Conservation (phyloP, 2,329 filamentous ascomycete species). For the Pseudogymnoascus sp. region DNA sequence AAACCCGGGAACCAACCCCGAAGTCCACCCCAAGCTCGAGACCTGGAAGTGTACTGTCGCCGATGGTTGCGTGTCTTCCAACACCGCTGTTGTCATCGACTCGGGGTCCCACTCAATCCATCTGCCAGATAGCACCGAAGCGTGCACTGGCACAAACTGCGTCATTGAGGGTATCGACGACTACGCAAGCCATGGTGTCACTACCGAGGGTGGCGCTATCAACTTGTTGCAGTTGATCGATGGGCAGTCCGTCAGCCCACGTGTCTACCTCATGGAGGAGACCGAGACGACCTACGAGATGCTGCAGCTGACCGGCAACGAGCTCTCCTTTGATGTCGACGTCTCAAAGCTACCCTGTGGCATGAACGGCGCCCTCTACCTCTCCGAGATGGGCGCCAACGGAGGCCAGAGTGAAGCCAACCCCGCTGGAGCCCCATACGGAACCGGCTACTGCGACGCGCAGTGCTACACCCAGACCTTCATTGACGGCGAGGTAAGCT, state of each 20-base stretch:
- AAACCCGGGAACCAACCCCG: conserved; percentile 32
- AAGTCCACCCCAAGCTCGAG: conserved; percentile 43
- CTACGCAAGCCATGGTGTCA: conserved; percentile 38
- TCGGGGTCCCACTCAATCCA: conserved; percentile 39
- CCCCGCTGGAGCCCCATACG: conserved; percentile 38
- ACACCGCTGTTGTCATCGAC: conserved; percentile 45
- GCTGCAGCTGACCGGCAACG: conserved; percentile 35
- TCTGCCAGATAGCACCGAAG: conserved; percentile 34
- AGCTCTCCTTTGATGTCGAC: conserved; percentile 36
- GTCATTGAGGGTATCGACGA: conserved; percentile 42
- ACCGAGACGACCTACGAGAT: conserved; percentile 36
- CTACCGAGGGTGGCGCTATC: conserved; percentile 30
- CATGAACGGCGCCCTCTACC: conserved; percentile 41
- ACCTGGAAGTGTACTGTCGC: conserved; percentile 45
- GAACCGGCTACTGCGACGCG: conserved; percentile 41
- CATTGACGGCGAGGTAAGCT: background rate
- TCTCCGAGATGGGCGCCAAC: conserved; percentile 33
- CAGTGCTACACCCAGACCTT: conserved; percentile 25
- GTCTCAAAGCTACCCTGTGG: conserved; percentile 36
- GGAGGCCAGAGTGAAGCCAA: conserved; percentile 28
- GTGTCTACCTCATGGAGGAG: conserved; percentile 38
- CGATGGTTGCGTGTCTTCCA: conserved; percentile 39
- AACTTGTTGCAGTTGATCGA: conserved; percentile 25
- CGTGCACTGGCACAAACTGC: conserved; percentile 46
- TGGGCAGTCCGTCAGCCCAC: conserved; percentile 28